A percentile compares a stretch with the other conserved stretches of the same genome.
These are phyloP conservation scores for Lentinula lateritia DNA, from an alignment of 768 basidiomycete genomes.

Conservation along the genomic window DNA sequence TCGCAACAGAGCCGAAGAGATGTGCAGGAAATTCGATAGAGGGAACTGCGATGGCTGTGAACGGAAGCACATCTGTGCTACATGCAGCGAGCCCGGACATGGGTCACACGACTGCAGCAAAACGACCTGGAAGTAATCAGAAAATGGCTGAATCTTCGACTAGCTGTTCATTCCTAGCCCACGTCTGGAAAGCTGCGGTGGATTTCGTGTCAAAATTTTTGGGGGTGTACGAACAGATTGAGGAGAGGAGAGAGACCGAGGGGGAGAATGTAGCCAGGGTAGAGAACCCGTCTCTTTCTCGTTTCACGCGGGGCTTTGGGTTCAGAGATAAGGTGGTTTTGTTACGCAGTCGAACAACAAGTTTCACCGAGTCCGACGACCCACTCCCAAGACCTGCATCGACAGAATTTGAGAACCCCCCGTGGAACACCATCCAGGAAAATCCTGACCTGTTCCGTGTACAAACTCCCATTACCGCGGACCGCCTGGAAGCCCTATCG, in stretches of 20 bases:
- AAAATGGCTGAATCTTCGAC: neutral
- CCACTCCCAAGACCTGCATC: neutral
- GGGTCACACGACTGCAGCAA: neutral
- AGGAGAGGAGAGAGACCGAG: too few species aligned
- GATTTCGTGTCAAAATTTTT: too few species aligned
- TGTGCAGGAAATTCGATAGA: neutral
- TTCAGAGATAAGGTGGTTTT: too few species aligned
- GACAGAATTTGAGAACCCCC: too few species aligned
- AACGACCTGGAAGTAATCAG: neutral
- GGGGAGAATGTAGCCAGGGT: too few species aligned
- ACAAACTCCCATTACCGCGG: slow-evolving; percentile 28
- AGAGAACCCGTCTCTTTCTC: too few species aligned
- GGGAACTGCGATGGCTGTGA: neutral
- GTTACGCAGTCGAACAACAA: neutral
- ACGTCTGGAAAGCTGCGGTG: too few species aligned
- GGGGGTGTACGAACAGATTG: too few species aligned
- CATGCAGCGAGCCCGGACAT: neutral
- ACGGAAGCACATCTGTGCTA: neutral
- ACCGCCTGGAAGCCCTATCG: slow-evolving; percentile 22
- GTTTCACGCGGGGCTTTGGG: too few species aligned
- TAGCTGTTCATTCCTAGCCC: neutral
- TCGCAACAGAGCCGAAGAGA: neutral
- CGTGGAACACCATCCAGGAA: neutral
- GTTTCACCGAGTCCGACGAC: neutral
- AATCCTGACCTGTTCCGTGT: neutral